These are phyloP conservation scores for Colletotrichum gigasporum DNA, from an alignment of 2,329 filamentous ascomycete genomes.

Conservation along the genomic window DNA sequence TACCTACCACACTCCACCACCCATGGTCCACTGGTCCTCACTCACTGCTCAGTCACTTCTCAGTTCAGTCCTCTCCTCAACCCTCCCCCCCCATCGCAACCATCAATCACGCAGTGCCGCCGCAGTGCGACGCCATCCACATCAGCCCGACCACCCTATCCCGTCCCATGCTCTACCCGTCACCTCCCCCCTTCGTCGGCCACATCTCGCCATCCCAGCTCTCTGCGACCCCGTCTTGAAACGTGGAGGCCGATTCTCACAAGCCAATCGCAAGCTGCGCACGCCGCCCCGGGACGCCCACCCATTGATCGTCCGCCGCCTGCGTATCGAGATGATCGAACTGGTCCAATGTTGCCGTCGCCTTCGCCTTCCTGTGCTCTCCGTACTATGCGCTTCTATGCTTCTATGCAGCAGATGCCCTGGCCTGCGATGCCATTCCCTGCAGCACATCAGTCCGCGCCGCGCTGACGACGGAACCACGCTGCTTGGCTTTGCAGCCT, in stretches of 20 bases:
- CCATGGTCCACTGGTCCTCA: too few species aligned
- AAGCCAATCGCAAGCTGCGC: conserved; percentile 26
- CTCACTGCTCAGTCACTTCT: too few species aligned
- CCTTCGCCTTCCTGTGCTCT: neutral
- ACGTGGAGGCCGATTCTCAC: conserved; percentile 21
- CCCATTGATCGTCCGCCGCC: conserved; percentile 8
- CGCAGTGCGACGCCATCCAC: conserved; percentile 16
- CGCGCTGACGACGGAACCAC: conserved; percentile 2
- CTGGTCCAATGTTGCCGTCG: conserved; percentile 8
- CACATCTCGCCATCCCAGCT: conserved; percentile 25
- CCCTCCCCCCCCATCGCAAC: neutral
- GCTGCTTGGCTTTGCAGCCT: neutral
- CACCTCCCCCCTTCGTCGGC: conserved; percentile 13
- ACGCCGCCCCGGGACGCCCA: neutral
- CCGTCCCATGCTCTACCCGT: conserved; percentile 23
- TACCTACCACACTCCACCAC: too few species aligned
- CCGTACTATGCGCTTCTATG: neutral
- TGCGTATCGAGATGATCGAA: conserved; percentile 15
- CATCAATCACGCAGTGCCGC: conserved; percentile 6
- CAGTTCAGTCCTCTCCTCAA: neutral
- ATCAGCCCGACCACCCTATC: conserved; percentile 6
- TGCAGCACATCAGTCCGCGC: conserved; percentile 26
- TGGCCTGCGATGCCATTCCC: conserved; percentile 10
- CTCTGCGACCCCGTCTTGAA: conserved; percentile 30
- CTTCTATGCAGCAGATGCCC: conserved; percentile 17